Evolutionary conservation across 2,329 filamentous ascomycete species (phyloP).

Genomic region (Mycosphaerella sp.): DNA sequence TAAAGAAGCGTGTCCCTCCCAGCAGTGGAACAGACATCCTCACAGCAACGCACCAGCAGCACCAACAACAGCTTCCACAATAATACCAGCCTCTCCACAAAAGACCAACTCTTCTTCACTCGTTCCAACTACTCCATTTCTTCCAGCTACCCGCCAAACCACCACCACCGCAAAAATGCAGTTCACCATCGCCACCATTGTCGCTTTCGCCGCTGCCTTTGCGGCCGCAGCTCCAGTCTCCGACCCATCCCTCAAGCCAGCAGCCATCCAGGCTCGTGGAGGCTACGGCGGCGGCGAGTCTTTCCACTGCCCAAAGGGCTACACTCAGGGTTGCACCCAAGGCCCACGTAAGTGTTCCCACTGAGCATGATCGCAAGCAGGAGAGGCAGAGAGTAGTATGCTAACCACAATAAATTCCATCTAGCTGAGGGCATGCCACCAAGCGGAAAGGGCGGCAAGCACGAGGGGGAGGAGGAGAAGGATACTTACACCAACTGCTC

Average conservation of each 20-base stretch:
- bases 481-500: not conserved
- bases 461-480: not conserved
- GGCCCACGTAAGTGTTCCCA: not conserved
- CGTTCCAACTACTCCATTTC: too few relatives aligned
- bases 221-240: constrained; percentile 6
- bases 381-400: too few relatives aligned
- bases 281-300: not conserved
- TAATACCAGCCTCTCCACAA: too few relatives aligned
- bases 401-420: too few relatives aligned
- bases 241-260: not conserved
- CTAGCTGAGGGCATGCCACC: not conserved
- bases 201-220: constrained; percentile 4
- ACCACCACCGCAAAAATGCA: constrained; percentile 8
- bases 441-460: not conserved
- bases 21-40: too few relatives aligned
- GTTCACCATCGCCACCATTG: constrained; percentile 7
- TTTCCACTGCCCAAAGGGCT: constrained; percentile 2
- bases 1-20: too few relatives aligned
- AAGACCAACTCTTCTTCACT: too few relatives aligned
- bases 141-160: not conserved
- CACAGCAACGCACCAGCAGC: too few relatives aligned
- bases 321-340: not conserved
- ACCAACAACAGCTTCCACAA: too few relatives aligned
- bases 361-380: too few relatives aligned
- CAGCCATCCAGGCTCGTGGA: not conserved